phyloP scores from a whole-genome alignment of 257 asterid genomes.

The Plectranthus barbatus region DNA sequence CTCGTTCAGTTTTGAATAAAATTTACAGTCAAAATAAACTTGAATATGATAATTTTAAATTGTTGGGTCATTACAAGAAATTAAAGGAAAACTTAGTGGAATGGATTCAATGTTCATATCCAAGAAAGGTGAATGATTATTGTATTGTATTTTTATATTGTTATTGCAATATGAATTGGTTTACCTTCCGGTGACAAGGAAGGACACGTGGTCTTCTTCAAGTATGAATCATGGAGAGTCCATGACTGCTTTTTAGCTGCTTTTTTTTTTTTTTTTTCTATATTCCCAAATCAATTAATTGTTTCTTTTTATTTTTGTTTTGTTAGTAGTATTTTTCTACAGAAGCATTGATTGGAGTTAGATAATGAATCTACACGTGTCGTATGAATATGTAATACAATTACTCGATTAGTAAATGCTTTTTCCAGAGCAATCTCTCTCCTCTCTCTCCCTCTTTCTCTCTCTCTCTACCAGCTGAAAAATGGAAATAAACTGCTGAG shows the following conservation, averaged over 20 bases:
- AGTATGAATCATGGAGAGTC: conserved; percentile 37
- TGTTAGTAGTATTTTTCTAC: conserved; percentile 10
- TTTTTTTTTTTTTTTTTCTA: conserved; percentile 4
- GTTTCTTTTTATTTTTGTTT: neutral
- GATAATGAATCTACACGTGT: conserved; percentile 89
- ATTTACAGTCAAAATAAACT: too few relatives aligned
- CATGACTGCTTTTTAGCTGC: conserved; percentile 23
- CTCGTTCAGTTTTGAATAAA: too few relatives aligned
- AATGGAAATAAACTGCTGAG: conserved; percentile 8
- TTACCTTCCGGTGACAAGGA: conserved; percentile 27
- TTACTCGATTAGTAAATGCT: conserved; percentile 29
- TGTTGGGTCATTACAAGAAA: too few relatives aligned
- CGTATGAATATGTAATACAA: conserved; percentile 26
- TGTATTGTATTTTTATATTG: neutral
- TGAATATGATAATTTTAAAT: too few relatives aligned
- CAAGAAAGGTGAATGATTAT: too few relatives aligned
- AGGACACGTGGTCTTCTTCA: conserved; percentile 56
- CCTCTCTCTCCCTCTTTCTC: conserved; percentile 10
- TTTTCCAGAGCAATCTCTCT: conserved; percentile 28
- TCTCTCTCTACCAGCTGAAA: conserved; percentile 2
- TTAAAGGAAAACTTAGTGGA: neutral
- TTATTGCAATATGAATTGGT: conserved; percentile 4
- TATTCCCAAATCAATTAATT: neutral
- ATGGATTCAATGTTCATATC: neutral
- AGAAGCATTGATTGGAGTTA: conserved; percentile 62